Evolutionary conservation across 2,329 filamentous ascomycete genomes (phyloP).

Genomic region (Neofusicoccum parvum): DNA sequence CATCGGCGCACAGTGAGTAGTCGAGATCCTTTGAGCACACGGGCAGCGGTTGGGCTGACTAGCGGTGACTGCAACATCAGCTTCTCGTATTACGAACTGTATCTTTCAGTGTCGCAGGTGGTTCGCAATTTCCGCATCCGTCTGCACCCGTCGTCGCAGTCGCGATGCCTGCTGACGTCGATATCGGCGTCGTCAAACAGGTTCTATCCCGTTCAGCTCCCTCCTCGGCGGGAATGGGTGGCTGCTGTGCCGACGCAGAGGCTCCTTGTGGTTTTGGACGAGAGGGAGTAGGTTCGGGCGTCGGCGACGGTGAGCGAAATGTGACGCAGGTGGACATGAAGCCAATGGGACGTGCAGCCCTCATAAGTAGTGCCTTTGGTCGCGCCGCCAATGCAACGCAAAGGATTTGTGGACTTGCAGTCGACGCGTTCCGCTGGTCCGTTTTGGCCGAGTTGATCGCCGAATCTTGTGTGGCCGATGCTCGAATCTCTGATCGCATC

Average conservation of each 20-base stretch:
- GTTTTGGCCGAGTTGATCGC: background rate
- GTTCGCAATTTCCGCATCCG: constrained; percentile 1
- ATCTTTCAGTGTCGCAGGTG: constrained; percentile 1
- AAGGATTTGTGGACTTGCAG: background rate
- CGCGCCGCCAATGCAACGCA: background rate
- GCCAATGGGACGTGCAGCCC: background rate
- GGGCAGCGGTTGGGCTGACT: background rate
- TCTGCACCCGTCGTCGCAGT: background rate
- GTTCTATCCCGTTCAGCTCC: background rate
- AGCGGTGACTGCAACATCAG: background rate
- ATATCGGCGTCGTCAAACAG: background rate
- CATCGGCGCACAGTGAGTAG: constrained; percentile 8
- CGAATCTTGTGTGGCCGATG: background rate
- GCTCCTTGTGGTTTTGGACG: background rate
- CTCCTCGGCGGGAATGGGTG: constrained; percentile 3
- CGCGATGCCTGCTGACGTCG: background rate
- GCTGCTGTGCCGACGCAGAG: background rate
- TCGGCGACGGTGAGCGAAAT: too few species aligned
- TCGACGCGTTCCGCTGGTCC: background rate
- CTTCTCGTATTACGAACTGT: constrained; percentile 16
- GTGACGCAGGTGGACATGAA: background rate
- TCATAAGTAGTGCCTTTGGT: background rate
- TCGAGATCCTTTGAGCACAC: too few species aligned
- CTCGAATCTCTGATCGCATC: background rate
- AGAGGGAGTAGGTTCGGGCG: background rate